Evolutionary conservation across 2,329 filamentous ascomycete species (phyloP).

Genomic region (Xylaria sp.): DNA sequence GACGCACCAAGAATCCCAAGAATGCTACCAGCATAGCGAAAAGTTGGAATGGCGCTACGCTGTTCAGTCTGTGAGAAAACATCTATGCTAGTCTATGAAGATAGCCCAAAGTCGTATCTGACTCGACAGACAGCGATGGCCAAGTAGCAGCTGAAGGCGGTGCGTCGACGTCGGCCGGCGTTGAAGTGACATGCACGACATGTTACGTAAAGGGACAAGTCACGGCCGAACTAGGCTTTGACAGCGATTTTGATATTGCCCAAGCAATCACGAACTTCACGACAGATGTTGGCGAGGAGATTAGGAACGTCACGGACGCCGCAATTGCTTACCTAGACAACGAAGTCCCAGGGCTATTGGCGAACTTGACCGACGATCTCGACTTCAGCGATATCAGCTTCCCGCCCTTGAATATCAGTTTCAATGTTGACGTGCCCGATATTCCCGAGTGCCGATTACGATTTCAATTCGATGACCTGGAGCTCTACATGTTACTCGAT

Average conservation of each 20-base stretch:
- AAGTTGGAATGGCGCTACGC: conserved; percentile 54
- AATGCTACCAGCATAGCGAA: conserved; percentile 53
- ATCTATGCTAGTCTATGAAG: background rate
- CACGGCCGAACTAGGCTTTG: conserved; percentile 56
- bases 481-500: conserved; percentile 63
- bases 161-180: conserved; percentile 38
- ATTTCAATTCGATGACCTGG: conserved; percentile 62
- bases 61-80: conserved; percentile 51
- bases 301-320: conserved; percentile 51
- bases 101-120: conserved; percentile 6
- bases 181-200: conserved; percentile 59
- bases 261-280: conserved; percentile 51
- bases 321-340: conserved; percentile 45
- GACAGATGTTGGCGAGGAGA: conserved; percentile 47
- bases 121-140: conserved; percentile 27
- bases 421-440: conserved; percentile 57
- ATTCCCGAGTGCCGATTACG: conserved; percentile 57
- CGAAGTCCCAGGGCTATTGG: conserved; percentile 31
- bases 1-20: conserved; percentile 35
- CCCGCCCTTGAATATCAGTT: conserved; percentile 55
- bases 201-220: conserved; percentile 64
- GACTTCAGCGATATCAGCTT: conserved; percentile 46
- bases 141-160: conserved; percentile 37
- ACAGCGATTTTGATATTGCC: conserved; percentile 55
- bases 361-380: conserved; percentile 43